These are phyloP conservation scores for Trifolium subterraneum DNA, from an alignment of 306 rosid genomes.

Conservation along the genomic window DNA sequence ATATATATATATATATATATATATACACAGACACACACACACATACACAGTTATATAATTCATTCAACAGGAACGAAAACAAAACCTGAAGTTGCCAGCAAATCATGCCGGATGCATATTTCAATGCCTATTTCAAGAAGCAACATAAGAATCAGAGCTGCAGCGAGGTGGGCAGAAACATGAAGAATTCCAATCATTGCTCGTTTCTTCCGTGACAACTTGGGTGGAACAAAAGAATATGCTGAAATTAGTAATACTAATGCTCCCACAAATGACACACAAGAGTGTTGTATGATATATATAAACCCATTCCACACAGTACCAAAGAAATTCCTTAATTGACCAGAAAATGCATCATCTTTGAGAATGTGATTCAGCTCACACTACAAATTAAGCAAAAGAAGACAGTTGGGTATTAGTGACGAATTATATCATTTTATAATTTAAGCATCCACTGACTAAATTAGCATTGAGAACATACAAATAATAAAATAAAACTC, in stretches of 20 bases:
- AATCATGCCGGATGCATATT: conserved; percentile 79
- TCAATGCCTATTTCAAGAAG: conserved; percentile 92
- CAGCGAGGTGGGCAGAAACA: conserved; percentile 84
- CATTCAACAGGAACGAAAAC: conserved; percentile 32
- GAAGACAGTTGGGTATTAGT: conserved; percentile 42
- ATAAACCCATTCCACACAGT: conserved; percentile 86
- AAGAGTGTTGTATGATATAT: conserved; percentile 71
- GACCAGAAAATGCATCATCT: conserved; percentile 84
- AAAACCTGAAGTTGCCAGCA: conserved; percentile 91
- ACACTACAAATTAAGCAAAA: conserved; percentile 66
- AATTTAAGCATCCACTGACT: conserved; percentile 18
- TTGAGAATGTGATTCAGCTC: conserved; percentile 87
- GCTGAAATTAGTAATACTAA: conserved; percentile 74
- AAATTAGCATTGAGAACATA: background rate
- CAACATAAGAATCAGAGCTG: conserved; percentile 91
- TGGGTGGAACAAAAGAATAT: conserved; percentile 81
- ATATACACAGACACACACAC: too few relatives aligned
- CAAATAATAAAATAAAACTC: background rate
- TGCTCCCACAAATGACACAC: conserved; percentile 76
- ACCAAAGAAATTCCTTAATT: conserved; percentile 72
- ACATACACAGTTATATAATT: conserved; percentile 24
- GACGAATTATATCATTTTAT: conserved; percentile 8
- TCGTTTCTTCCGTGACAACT: conserved; percentile 82
- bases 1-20: too few relatives aligned
- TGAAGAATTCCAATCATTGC: conserved; percentile 81